phyloP scores from a whole-genome alignment of 1,139 yeast genomes.

The Meyerozyma sp. region DNA sequence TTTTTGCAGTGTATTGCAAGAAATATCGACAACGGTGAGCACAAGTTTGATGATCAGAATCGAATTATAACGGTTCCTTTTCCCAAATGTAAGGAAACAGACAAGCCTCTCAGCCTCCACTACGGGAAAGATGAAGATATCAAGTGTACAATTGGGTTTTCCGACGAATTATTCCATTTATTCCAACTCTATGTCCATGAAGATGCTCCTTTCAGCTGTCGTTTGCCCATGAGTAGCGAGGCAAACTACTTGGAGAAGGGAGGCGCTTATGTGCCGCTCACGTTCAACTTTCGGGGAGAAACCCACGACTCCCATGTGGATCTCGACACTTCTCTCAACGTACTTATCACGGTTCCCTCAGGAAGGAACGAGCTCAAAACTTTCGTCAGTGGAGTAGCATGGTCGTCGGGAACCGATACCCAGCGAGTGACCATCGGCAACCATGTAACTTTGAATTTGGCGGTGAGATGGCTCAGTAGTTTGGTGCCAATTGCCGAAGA shows the following conservation, averaged over 20 bases:
- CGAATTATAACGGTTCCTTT: conserved; percentile 54
- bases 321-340: conserved; percentile 55
- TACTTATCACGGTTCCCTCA: conserved; percentile 42
- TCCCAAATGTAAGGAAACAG: conserved; percentile 63
- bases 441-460: conserved; percentile 50
- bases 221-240: conserved; percentile 48
- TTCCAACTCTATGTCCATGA: conserved; percentile 74
- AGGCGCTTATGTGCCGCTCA: conserved; percentile 55
- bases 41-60: conserved; percentile 57
- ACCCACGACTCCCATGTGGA: conserved; percentile 68
- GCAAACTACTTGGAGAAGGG: conserved; percentile 39
- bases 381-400: conserved; percentile 52
- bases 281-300: conserved; percentile 63
- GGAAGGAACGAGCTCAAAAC: conserved; percentile 27
- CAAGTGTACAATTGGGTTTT: conserved; percentile 57
- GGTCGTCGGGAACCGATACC: conserved; percentile 59
- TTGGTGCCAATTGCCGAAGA: conserved; percentile 17
- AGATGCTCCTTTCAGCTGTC: conserved; percentile 71
- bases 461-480: conserved; percentile 52
- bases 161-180: conserved; percentile 66
- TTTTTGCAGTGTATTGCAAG: conserved; percentile 60
- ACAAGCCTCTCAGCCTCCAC: conserved; percentile 46
- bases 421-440: conserved; percentile 66
- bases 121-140: conserved; percentile 51
- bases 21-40: conserved; percentile 73